phyloP scores from a whole-genome alignment of 1,284 basidiomycete species.

The Ustilago shanxiensis region DNA sequence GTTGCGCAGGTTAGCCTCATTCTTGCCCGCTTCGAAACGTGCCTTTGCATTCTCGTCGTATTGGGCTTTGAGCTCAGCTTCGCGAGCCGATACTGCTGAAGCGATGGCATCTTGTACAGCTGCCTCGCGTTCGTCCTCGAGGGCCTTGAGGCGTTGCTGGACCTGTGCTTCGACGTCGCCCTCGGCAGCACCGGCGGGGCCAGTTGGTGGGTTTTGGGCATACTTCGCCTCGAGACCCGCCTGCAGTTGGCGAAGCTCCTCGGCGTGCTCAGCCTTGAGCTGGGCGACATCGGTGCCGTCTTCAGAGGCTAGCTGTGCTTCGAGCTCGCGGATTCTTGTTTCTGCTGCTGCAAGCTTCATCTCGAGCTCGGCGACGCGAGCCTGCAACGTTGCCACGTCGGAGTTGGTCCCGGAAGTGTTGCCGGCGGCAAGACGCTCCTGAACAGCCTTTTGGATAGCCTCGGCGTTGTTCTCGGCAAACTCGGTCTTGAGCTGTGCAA shows the following conservation, averaged over 20 bases:
- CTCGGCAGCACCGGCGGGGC: neutral
- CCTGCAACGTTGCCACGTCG: conserved; percentile 31
- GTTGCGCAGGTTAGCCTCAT: conserved; percentile 67
- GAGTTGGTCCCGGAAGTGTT: conserved; percentile 12
- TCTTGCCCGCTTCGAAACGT: conserved; percentile 68
- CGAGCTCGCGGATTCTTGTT: conserved; percentile 46
- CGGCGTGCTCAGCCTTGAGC: conserved; percentile 46
- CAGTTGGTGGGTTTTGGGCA: conserved; percentile 2
- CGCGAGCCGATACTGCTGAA: conserved; percentile 59
- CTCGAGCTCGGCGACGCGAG: conserved; percentile 62
- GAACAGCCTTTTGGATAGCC: conserved; percentile 56
- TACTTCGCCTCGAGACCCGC: conserved; percentile 44
- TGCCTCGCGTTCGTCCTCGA: conserved; percentile 50
- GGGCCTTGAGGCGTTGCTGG: conserved; percentile 45
- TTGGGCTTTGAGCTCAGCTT: conserved; percentile 58
- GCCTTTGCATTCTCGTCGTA: conserved; percentile 60
- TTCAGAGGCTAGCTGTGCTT: conserved; percentile 39
- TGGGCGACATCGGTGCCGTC: conserved; percentile 31
- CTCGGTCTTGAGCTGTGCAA: conserved; percentile 48
- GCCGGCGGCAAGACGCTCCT: conserved; percentile 33
- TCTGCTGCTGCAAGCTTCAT: conserved; percentile 50
- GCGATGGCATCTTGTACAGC: conserved; percentile 48
- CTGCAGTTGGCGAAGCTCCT: conserved; percentile 43
- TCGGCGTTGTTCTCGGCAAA: conserved; percentile 55
- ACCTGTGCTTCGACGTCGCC: conserved; percentile 46